Base-by-base conservation (phyloP, 768 basidiomycete genomes). In the Mycena vitilis region DNA sequence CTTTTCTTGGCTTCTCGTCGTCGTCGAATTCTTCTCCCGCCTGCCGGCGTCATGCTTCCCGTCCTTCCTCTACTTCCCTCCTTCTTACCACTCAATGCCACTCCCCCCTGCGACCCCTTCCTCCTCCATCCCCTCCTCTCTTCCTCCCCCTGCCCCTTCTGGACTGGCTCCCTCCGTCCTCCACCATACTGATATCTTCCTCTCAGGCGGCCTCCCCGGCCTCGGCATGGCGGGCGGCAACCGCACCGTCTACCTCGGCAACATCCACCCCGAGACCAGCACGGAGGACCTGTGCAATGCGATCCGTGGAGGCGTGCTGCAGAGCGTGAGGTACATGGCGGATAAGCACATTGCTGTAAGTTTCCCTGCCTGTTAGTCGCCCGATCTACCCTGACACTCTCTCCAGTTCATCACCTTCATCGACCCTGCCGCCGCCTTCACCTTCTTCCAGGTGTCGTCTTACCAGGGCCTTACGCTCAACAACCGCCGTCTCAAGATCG, bases 261-360 rank as follows among this genome's bases (percentile, higher is more conserved):
- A 97, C 78, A 95, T 99, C 65, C 95, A 97, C 77, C 96, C 96
- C 2, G 98, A 99, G 82, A 98, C 95, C 20, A 92, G 91, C 18
- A 86, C 93, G 2, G 97, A 99, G 79, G 98, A 99, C 77, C 82
- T 99, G 71, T 99, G 97, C 83, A 99, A 99, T 74, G 91, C 95
- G 37, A 92, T 99, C 69, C 88, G 98, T 57, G 98, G 97, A n/a
- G 98, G 98, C 54, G 94, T 98, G 69, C 81, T 99, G 58, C 95
- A 98, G 82, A 95, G 95, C 79, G 90, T 99, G 75, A 84, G 95
- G 70, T 97, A 96, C 78, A 93, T 99, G 90, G 91, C 92, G 70
- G 98, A 99, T 75, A 98, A 98, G 84, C 95, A 97, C 76, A 98
- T 98, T 76, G 95, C 95, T 73, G 94, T 96, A 37, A 62, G 66